Percentiles rank a stretch among this genome's conserved stretches.
These are phyloP conservation scores for Xylaria flabelliformis DNA, from an alignment of 495 filamentous ascomycete species.

Conservation along the genomic window DNA sequence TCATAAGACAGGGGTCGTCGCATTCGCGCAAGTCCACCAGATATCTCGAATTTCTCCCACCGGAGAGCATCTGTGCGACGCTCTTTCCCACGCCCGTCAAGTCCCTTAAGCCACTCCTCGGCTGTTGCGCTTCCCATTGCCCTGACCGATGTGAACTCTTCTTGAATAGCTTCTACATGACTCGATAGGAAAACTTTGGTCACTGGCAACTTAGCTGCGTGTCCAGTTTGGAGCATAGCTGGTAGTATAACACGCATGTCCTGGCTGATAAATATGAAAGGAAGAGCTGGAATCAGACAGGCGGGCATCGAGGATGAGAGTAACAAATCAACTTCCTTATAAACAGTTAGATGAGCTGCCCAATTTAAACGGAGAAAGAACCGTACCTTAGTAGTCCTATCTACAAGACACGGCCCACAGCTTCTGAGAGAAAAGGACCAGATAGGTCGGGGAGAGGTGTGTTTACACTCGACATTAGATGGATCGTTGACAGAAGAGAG, in stretches of 20 bases:
- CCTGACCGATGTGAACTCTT: conserved; percentile 63
- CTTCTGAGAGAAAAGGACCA: conserved; percentile 70
- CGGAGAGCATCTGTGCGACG: conserved; percentile 61
- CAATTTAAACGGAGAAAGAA: not conserved
- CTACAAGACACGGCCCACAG: conserved; percentile 67
- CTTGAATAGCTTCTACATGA: conserved; percentile 61
- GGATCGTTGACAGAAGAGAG: not conserved
- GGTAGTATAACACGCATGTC: conserved; percentile 62
- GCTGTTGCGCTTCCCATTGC: conserved; percentile 64
- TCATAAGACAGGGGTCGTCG: conserved; percentile 1
- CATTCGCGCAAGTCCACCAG: conserved; percentile 53
- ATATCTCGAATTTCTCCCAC: conserved; percentile 74
- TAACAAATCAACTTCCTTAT: conserved; percentile 69
- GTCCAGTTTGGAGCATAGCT: conserved; percentile 54
- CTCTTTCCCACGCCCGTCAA: conserved; percentile 64
- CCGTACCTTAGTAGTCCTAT: conserved; percentile 64
- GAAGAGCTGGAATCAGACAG: conserved; percentile 64
- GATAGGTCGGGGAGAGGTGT: conserved; percentile 59
- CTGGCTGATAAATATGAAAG: conserved; percentile 67
- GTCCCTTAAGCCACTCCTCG: conserved; percentile 78
- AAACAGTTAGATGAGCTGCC: conserved; percentile 20
- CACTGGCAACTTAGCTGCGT: conserved; percentile 55
- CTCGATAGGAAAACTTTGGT: conserved; percentile 66
- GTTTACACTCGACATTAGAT: conserved; percentile 48
- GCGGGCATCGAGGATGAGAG: conserved; percentile 64